Conservation (phyloP, 148 eudicot species). For the Rhododendron griersonianum region DNA sequence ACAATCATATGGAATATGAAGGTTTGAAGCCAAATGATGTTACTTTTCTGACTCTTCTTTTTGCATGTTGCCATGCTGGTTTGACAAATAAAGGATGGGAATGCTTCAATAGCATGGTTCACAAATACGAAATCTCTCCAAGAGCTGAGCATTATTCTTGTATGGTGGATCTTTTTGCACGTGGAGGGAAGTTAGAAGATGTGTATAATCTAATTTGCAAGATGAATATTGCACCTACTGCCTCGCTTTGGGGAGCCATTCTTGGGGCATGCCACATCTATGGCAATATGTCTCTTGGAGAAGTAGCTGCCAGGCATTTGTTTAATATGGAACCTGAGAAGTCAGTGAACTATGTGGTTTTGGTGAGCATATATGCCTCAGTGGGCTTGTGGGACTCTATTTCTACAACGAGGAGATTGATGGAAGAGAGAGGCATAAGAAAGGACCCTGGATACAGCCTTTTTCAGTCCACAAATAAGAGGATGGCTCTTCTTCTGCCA, state of each 20-base stretch:
- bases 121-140: slow-evolving; percentile 13
- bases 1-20: slow-evolving; percentile 13
- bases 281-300: slow-evolving; percentile 13
- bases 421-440: slow-evolving; percentile 11
- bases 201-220: slow-evolving; percentile 8
- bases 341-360: slow-evolving; percentile 21
- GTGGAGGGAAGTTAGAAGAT: slow-evolving; percentile 19
- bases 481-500: not conserved
- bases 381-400: slow-evolving; percentile 15
- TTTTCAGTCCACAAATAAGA: not conserved
- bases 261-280: slow-evolving; percentile 16
- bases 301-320: slow-evolving; percentile 15
- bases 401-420: slow-evolving; percentile 1
- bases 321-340: slow-evolving; percentile 15
- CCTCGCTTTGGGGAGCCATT: slow-evolving; percentile 19
- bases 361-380: slow-evolving; percentile 19
- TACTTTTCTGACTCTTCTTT: slow-evolving; percentile 15
- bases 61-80: slow-evolving; percentile 20
- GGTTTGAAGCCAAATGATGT: slow-evolving; percentile 17
- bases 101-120: slow-evolving; percentile 16
- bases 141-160: slow-evolving; percentile 17
- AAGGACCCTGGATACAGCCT: slow-evolving; percentile 13
- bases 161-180: slow-evolving; percentile 20
- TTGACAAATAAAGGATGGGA: slow-evolving; percentile 16
- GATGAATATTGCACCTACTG: slow-evolving; percentile 11